phyloP scores from a whole-genome alignment of 495 filamentous ascomycete genomes.

The Glutinoglossum americanum region DNA sequence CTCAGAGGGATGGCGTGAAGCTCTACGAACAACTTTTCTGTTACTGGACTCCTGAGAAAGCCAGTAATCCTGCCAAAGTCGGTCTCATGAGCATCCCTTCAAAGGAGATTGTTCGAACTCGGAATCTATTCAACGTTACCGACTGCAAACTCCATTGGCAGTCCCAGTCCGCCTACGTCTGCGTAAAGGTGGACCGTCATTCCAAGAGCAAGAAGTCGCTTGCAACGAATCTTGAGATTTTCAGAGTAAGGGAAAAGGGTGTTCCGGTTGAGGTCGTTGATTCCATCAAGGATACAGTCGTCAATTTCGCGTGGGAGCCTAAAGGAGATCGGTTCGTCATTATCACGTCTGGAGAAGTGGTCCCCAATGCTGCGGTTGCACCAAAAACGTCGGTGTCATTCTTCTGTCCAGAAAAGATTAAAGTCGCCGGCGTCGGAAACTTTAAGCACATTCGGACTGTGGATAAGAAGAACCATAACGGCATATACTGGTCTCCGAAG shows the following conservation, averaged over 20 bases:
- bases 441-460: constrained; percentile 85
- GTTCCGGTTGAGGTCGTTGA: constrained; percentile 97
- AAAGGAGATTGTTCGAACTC: constrained; percentile 75
- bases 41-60: constrained; percentile 98
- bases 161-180: constrained; percentile 76
- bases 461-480: constrained; percentile 98
- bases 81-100: constrained; percentile 89
- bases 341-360: constrained; percentile 79
- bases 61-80: constrained; percentile 93
- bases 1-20: constrained; percentile 59
- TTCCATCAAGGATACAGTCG: constrained; percentile 88
- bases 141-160: constrained; percentile 98
- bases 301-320: constrained; percentile 98
- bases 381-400: constrained; percentile 90
- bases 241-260: constrained; percentile 87
- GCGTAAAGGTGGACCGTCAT: constrained; percentile 96
- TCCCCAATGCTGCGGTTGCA: constrained; percentile 55
- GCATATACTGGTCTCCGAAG: constrained; percentile 97
- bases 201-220: constrained; percentile 97
- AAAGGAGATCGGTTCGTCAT: constrained; percentile 92
- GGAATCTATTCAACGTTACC: constrained; percentile 92
- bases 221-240: constrained; percentile 93
- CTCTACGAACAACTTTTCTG: constrained; percentile 85
- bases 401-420: constrained; percentile 86
- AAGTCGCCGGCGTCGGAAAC: constrained; percentile 57